A percentile compares a stretch with the other conserved stretches of the same genome.
Evolutionary conservation across 2,329 filamentous ascomycete species (phyloP).

Genomic region (Xylariaceae sp.): DNA sequence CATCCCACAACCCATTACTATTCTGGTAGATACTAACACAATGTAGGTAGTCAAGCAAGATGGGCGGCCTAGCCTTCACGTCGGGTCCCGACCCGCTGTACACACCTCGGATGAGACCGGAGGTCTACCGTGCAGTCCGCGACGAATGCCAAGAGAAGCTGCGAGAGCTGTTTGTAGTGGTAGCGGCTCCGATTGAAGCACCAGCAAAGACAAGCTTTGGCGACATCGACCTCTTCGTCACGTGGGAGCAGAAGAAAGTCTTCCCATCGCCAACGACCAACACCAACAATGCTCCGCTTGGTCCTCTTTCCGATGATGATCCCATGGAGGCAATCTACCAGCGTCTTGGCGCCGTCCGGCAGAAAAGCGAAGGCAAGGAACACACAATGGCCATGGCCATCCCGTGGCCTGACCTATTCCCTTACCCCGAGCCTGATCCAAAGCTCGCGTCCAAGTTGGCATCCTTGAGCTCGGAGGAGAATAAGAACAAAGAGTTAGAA

Average conservation of each 20-base stretch:
- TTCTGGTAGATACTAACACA: too few relatives aligned
- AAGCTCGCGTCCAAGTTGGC: neutral
- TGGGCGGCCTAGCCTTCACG: constrained; percentile 71
- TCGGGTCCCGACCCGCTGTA: constrained; percentile 52
- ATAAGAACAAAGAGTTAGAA: too few relatives aligned
- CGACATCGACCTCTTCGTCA: constrained; percentile 75
- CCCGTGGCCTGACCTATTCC: constrained; percentile 52
- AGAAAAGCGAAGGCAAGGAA: constrained; percentile 38
- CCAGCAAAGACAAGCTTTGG: constrained; percentile 72
- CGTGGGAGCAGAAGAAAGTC: constrained; percentile 37
- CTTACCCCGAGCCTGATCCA: neutral
- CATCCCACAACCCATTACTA: too few relatives aligned
- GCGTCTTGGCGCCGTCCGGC: constrained; percentile 53
- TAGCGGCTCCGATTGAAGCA: constrained; percentile 68
- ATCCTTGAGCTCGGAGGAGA: too few relatives aligned
- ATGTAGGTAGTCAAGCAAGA: too few relatives aligned
- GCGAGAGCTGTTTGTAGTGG: constrained; percentile 56
- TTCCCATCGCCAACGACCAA: too few relatives aligned
- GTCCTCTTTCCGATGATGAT: constrained; percentile 12
- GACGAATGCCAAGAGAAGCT: constrained; percentile 53
- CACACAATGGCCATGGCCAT: constrained; percentile 57
- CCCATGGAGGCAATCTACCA: constrained; percentile 42
- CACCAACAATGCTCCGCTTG: constrained; percentile 25
- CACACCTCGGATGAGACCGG: constrained; percentile 69
- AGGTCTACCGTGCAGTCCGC: constrained; percentile 61